Percentiles rank a stretch among this genome's conserved stretches.
These are phyloP conservation scores for Anthracocystis panici-leucophaei DNA, from an alignment of 1,284 basidiomycete species.

Conservation along the genomic window DNA sequence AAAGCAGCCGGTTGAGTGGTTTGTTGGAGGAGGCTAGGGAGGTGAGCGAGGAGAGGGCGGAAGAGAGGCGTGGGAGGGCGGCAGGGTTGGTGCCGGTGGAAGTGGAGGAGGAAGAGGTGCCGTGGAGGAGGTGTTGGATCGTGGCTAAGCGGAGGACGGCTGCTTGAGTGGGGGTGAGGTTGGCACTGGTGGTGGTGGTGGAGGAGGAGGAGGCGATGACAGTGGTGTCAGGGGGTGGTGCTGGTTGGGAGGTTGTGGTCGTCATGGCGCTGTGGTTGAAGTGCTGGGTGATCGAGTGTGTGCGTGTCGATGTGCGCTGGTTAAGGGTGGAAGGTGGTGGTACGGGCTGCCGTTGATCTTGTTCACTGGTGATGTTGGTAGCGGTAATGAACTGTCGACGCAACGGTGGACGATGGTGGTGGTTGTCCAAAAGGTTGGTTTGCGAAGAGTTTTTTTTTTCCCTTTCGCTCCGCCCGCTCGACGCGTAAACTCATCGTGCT, in stretches of 20 bases:
- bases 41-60: not conserved
- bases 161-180: not conserved
- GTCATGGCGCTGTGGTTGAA: not conserved
- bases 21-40: not conserved
- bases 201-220: not conserved
- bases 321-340: too few species aligned
- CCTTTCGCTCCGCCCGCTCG: too few species aligned
- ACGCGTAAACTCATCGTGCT: too few species aligned
- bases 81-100: not conserved
- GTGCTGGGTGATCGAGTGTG: too few species aligned
- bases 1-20: constrained; percentile 4
- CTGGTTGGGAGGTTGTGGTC: not conserved
- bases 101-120: not conserved
- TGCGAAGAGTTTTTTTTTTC: too few species aligned
- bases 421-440: too few species aligned
- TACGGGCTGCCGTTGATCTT: too few species aligned
- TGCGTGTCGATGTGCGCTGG: not conserved
- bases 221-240: not conserved
- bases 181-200: not conserved
- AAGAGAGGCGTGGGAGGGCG: not conserved
- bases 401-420: too few species aligned
- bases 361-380: too few species aligned
- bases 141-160: constrained; percentile 1
- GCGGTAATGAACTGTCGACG: too few species aligned
- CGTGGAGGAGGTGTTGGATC: constrained; percentile 9